Percentiles rank a stretch among this genome's conserved stretches.
These are phyloP conservation scores for Phyllosticta citrichinensis DNA, from an alignment of 2,329 filamentous ascomycete species.

Conservation along the genomic window DNA sequence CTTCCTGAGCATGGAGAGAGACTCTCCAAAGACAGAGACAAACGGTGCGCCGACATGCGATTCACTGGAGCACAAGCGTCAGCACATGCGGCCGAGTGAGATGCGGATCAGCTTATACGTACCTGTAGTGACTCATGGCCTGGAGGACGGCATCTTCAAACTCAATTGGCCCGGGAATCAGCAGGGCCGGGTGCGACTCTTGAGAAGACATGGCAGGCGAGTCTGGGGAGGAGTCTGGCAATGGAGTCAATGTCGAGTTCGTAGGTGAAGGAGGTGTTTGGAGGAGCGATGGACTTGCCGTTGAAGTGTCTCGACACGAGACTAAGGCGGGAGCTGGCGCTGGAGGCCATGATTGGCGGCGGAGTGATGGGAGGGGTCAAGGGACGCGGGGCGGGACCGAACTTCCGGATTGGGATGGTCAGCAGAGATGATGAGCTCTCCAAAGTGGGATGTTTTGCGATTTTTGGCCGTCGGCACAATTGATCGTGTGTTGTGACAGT, in stretches of 20 bases:
- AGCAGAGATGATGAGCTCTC: neutral
- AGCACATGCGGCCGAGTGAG: neutral
- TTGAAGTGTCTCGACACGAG: slow-evolving; percentile 54
- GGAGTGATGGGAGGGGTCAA: slow-evolving; percentile 19
- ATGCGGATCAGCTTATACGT: slow-evolving; percentile 12
- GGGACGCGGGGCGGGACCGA: neutral
- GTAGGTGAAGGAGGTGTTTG: slow-evolving; percentile 55
- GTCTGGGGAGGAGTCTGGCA: slow-evolving; percentile 28
- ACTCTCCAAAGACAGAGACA: slow-evolving; percentile 83
- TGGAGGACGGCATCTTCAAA: slow-evolving; percentile 95
- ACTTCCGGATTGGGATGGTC: neutral
- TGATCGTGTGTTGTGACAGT: neutral
- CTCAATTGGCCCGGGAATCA: slow-evolving; percentile 96
- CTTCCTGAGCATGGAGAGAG: slow-evolving; percentile 75
- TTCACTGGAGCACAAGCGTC: slow-evolving; percentile 49
- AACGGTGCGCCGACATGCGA: slow-evolving; percentile 87
- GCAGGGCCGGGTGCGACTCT: slow-evolving; percentile 58
- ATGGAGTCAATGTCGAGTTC: slow-evolving; percentile 38
- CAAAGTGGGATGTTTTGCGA: neutral
- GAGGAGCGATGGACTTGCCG: slow-evolving; percentile 35
- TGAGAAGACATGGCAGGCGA: slow-evolving; percentile 46
- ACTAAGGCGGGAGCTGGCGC: slow-evolving; percentile 40
- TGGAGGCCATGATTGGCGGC: slow-evolving; percentile 38
- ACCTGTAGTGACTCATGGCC: slow-evolving; percentile 93
- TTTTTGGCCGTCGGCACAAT: neutral